A percentile compares a stretch with the other conserved stretches of the same genome.
These are phyloP conservation scores for Brassica rapa DNA, from an alignment of 345 rosid species.

Conservation along the genomic window DNA sequence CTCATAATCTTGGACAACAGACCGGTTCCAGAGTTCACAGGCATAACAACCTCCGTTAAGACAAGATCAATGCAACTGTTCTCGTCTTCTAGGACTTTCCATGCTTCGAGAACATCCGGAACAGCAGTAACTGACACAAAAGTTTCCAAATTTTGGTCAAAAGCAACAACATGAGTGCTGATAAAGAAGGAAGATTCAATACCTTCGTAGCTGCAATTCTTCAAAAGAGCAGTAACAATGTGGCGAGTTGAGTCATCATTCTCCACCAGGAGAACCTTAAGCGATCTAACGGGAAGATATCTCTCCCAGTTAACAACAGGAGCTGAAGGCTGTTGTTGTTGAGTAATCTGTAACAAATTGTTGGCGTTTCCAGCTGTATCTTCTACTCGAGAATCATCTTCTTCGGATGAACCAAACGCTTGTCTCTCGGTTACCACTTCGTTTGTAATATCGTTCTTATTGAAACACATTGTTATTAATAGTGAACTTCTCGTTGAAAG, in stretches of 20 bases:
- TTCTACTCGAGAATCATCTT: slow-evolving; percentile 49
- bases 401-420: slow-evolving; percentile 51
- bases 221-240: slow-evolving; percentile 68
- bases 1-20: slow-evolving; percentile 73
- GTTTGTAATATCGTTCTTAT: slow-evolving; percentile 46
- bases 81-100: slow-evolving; percentile 65
- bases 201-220: slow-evolving; percentile 89
- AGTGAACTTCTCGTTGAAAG: slow-evolving; percentile 16
- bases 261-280: slow-evolving; percentile 85
- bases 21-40: slow-evolving; percentile 65
- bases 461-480: slow-evolving; percentile 44
- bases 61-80: slow-evolving; percentile 65
- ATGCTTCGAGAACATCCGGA: slow-evolving; percentile 69
- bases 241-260: slow-evolving; percentile 78
- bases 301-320: slow-evolving; percentile 66
- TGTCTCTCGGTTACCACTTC: slow-evolving; percentile 46
- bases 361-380: slow-evolving; percentile 38
- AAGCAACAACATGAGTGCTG: slow-evolving; percentile 11
- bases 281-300: slow-evolving; percentile 65
- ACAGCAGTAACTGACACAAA: slow-evolving; percentile 54
- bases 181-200: slow-evolving; percentile 16
- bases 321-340: slow-evolving; percentile 52
- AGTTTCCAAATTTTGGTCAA: slow-evolving; percentile 30
- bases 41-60: slow-evolving; percentile 81
- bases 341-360: slow-evolving; percentile 43